These are phyloP conservation scores for Penicillium verrucosum DNA, from an alignment of 2,329 filamentous ascomycete genomes.

Conservation along the genomic window DNA sequence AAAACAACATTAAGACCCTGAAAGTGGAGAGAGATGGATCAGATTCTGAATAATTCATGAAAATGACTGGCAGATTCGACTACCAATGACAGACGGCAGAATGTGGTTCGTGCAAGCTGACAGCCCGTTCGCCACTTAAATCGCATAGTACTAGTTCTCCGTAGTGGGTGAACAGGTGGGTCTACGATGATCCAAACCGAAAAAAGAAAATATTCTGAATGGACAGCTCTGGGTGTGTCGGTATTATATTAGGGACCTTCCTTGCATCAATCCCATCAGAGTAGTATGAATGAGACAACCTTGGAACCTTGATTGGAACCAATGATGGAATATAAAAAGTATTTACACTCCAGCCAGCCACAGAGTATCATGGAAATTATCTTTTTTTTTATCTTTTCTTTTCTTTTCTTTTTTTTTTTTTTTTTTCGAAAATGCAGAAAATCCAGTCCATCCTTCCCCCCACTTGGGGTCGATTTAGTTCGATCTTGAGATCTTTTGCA, in stretches of 20 bases:
- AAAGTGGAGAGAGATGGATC: slow-evolving; percentile 13
- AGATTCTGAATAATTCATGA: slow-evolving; percentile 14
- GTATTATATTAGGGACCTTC: background rate
- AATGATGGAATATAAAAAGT: background rate
- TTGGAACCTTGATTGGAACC: background rate
- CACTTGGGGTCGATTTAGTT: slow-evolving; percentile 13
- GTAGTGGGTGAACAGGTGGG: slow-evolving; percentile 25
- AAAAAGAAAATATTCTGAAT: background rate
- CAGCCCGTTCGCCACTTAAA: slow-evolving; percentile 18
- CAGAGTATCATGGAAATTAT: background rate
- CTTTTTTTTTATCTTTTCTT: background rate
- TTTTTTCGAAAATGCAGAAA: slow-evolving; percentile 4
- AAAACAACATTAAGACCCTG: slow-evolving; percentile 4
- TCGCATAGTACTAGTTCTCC: slow-evolving; percentile 3
- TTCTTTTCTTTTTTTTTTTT: background rate
- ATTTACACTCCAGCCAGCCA: slow-evolving; percentile 16
- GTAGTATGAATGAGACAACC: background rate
- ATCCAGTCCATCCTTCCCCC: slow-evolving; percentile 3
- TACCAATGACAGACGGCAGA: slow-evolving; percentile 13
- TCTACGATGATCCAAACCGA: slow-evolving; percentile 16
- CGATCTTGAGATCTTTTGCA: slow-evolving; percentile 16
- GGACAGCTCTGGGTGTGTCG: background rate
- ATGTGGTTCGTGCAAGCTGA: slow-evolving; percentile 14
- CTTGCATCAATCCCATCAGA: background rate
- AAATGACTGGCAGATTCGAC: slow-evolving; percentile 15